Evolutionary conservation across 768 basidiomycete species (phyloP).

Genomic region (Trametes gibbosa): DNA sequence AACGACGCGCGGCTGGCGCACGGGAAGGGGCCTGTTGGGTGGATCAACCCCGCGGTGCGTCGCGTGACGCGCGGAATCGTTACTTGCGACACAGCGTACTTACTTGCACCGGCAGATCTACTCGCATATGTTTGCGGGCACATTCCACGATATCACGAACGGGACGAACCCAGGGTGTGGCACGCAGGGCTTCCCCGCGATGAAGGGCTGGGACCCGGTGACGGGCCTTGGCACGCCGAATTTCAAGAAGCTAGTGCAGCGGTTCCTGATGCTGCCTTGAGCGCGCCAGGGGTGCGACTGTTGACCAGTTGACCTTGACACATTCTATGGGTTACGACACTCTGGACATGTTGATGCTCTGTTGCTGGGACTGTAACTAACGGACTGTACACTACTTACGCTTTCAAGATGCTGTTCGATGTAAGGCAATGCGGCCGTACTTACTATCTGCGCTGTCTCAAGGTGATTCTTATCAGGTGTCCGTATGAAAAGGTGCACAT

Average conservation of each 20-base stretch:
- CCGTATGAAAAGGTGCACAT: too few species aligned
- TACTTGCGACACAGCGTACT: background rate
- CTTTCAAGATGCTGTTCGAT: too few species aligned
- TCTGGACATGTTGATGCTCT: too few species aligned
- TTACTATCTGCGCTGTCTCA: too few species aligned
- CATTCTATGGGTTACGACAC: too few species aligned
- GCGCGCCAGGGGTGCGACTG: too few species aligned
- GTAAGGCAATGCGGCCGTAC: too few species aligned
- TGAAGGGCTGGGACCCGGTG: conserved; percentile 35
- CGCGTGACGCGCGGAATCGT: background rate
- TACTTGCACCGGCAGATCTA: conserved; percentile 24
- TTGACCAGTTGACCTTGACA: too few species aligned
- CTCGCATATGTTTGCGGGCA: conserved; percentile 18
- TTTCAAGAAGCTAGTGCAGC: conserved; percentile 21
- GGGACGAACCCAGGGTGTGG: conserved; percentile 37
- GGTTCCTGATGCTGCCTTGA: conserved; percentile 18
- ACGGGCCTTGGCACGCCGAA: conserved; percentile 35
- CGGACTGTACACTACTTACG: too few species aligned
- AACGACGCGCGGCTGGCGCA: conserved; percentile 31
- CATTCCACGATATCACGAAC: conserved; percentile 35
- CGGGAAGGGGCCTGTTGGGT: conserved; percentile 30
- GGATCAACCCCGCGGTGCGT: conserved; percentile 31
- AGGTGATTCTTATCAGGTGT: too few species aligned
- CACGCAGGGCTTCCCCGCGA: conserved; percentile 34
- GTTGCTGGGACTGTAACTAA: too few species aligned